Percentiles rank a stretch among this genome's conserved stretches.
Evolutionary conservation across 1,284 basidiomycete genomes (phyloP).

Genomic region (Cutaneotrichosporon sp.): DNA sequence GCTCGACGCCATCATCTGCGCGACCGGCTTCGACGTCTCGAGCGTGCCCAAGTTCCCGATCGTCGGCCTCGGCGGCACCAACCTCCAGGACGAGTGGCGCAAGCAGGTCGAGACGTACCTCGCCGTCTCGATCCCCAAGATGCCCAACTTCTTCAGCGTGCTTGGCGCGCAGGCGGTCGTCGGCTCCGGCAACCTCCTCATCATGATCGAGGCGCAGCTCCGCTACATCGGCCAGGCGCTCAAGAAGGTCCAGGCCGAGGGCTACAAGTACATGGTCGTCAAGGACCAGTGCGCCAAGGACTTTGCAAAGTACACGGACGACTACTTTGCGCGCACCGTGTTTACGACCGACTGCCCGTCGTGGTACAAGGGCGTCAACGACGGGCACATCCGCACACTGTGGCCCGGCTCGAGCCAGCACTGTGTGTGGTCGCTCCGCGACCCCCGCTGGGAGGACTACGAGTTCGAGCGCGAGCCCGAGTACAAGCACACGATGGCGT

Average conservation of each 20-base stretch:
- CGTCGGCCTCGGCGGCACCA: slow-evolving; percentile 26
- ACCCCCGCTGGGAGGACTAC: slow-evolving; percentile 47
- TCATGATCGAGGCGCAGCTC: slow-evolving; percentile 26
- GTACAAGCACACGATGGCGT: slow-evolving; percentile 18
- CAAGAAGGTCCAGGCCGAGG: slow-evolving; percentile 18
- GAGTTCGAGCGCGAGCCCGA: slow-evolving; percentile 20
- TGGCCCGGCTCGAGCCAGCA: slow-evolving; percentile 29
- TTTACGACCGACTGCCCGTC: slow-evolving; percentile 33
- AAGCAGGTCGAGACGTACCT: slow-evolving; percentile 35
- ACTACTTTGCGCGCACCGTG: slow-evolving; percentile 34
- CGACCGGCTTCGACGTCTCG: slow-evolving; percentile 42
- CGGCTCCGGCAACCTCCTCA: slow-evolving; percentile 19
- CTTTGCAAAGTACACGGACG: slow-evolving; percentile 37
- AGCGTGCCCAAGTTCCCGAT: slow-evolving; percentile 39
- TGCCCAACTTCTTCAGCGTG: slow-evolving; percentile 34
- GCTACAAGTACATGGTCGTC: slow-evolving; percentile 29
- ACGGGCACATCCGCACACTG: slow-evolving; percentile 20
- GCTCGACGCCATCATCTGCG: slow-evolving; percentile 39
- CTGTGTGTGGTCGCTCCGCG: slow-evolving; percentile 28
- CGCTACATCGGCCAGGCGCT: slow-evolving; percentile 23
- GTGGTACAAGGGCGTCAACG: slow-evolving; percentile 33
- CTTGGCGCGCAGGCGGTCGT: slow-evolving; percentile 17
- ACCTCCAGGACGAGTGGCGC: slow-evolving; percentile 43
- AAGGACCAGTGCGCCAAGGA: slow-evolving; percentile 33
- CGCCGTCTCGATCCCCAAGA: slow-evolving; percentile 32